Evolutionary conservation across 257 asterid species (phyloP), one percentile per base, ranked within the genome.

Genomic region (Nicotiana undulata): DNA sequence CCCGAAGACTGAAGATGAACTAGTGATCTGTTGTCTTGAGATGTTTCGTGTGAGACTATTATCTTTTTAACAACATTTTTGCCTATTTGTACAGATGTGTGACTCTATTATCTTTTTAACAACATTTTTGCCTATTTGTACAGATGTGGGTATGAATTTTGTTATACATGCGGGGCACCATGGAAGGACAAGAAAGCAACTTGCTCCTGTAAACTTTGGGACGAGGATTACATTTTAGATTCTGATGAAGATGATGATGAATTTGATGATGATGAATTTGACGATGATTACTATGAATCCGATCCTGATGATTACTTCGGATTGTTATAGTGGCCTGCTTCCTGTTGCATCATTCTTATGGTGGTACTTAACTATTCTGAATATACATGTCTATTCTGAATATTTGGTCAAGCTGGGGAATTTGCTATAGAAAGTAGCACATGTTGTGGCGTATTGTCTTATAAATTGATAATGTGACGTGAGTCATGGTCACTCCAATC

Each of bases 141-240:
- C 87, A 90, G 95, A 84, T 92, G 97, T 63, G 93, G 97, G 8
- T 85, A 89, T n/a, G 89, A 87, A 79, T 87, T 87, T 59, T 87
- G 90, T 79, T 87, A 87, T 79, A 49, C 80, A 9, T 87, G 89
- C 46, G 87, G 90, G 75, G 86, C 86, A 53, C 80, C 81, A 22
- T 83, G 90, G 89, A 68, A 77, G 77, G 49, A 83, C 55, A 87
- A 83, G 82, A 83, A 52, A 75, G 79, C 83, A 60, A 83, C 86
- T 4, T 87, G 90, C 59, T 7, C 24, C 0, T 87, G 89, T 24
- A 84, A 72, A 13, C 66, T 83, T n/a, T 87, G 90, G 90, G 86
- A 85, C 37, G 90, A 85, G 75, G 63, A 8, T 13, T 61, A 83
- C 49, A 81, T 85, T 20, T 46, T 87, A 79, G 77, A 79, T 63